Evolutionary conservation across 441 rosid species (phyloP).

Genomic region (Mallotus repandus): DNA sequence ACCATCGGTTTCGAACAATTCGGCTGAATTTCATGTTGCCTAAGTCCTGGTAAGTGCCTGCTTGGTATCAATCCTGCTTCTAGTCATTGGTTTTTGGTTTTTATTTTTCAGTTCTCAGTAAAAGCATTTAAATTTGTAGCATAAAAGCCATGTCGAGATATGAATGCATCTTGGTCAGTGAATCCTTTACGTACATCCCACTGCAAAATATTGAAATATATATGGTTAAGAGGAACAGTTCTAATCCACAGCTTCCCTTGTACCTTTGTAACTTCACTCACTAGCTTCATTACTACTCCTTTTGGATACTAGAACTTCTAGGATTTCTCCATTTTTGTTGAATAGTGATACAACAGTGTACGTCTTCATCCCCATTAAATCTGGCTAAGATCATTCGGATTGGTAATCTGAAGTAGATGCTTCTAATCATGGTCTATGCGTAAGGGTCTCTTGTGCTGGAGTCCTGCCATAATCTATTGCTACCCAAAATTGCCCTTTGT

Average conservation of each 20-base stretch:
- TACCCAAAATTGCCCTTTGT: slow-evolving; percentile 86
- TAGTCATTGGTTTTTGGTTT: too few relatives aligned
- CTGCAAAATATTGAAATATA: slow-evolving; percentile 23
- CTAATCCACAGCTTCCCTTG: slow-evolving; percentile 95
- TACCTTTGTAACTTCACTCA: slow-evolving; percentile 86
- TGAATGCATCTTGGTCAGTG: too few relatives aligned
- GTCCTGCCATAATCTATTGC: slow-evolving; percentile 96
- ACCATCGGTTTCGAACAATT: too few relatives aligned
- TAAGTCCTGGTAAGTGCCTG: too few relatives aligned
- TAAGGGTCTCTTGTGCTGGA: slow-evolving; percentile 65
- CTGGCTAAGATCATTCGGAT: slow-evolving; percentile 65
- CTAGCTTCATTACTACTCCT: slow-evolving; percentile 86
- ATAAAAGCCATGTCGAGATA: too few relatives aligned
- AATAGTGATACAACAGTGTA: slow-evolving; percentile 71
- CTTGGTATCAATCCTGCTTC: too few relatives aligned
- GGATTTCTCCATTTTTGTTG: slow-evolving; percentile 55
- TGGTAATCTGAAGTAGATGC: slow-evolving; percentile 71
- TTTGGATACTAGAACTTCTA: slow-evolving; percentile 78
- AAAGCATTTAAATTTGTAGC: too few relatives aligned
- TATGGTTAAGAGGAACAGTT: slow-evolving; percentile 94
- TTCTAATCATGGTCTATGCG: slow-evolving; percentile 75
- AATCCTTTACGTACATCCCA: too few relatives aligned
- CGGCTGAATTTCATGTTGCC: too few relatives aligned
- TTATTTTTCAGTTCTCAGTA: too few relatives aligned
- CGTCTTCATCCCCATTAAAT: slow-evolving; percentile 92